Base-by-base conservation (phyloP, 345 rosid genomes). In the Turritis glabra region DNA sequence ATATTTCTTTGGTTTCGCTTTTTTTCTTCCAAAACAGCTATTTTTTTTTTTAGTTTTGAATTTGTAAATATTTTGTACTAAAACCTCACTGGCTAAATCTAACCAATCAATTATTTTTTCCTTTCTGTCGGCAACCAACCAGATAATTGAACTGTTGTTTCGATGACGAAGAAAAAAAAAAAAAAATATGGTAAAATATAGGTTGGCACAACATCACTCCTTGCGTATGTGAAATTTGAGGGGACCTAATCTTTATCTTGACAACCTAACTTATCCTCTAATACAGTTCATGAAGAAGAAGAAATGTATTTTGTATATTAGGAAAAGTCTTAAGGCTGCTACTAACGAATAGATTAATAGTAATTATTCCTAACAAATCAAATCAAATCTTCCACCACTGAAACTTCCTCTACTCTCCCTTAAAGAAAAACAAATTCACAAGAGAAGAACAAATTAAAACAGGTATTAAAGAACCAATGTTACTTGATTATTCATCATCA, bases 311-410 rank as follows among this genome's bases (percentile, higher is more conserved):
- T 60, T 17, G 60, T n/a, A 46, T 26, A 12, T 60, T 8, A 40
- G 9, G 57, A 71, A 71, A 58, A 71, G 26, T 60, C 60, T 7
- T 3, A 60, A 60, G 27, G 51, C 14, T 71, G 59, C 51, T 35
- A 35, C 2, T 60, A 72, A 60, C 50, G 40, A 60, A 50, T 60
- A 58, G 47, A 71, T 61, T 58, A 46, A 58, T 59, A 40, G 40
- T 75, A 21, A 58, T 40, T 40, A 38, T 67, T 51, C 35, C 67
- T 67, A 58, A 75, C 68, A 38, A 50, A 75, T 51, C 61, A 38
- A 50, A 75, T 51, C 61, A 75, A 75, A 60, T 75, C 79, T 68
- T 68, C 74, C 62, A 67, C 63, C 50, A 63, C 52, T 72, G 72
- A 67, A 74, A 67, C 43, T 57, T 58, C 44, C 62, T 67, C 61